phyloP scores from a whole-genome alignment of 1,139 yeast genomes.

The Blastobotrys illinoisensis region DNA sequence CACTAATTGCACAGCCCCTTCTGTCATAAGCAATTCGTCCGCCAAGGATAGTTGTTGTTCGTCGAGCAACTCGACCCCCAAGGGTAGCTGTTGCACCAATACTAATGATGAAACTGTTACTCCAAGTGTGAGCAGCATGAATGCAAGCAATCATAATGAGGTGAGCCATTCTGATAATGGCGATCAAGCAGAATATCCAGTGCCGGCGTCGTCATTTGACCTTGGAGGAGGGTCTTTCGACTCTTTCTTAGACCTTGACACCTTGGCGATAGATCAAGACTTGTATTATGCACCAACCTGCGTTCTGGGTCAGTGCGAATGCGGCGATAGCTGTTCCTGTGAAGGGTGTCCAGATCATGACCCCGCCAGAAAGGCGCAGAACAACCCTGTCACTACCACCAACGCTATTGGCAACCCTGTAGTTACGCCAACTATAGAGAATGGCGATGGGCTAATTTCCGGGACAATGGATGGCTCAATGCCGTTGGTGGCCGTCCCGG shows the following conservation, averaged over 20 bases:
- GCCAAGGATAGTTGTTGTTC: conserved; percentile 5
- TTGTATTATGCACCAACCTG: conserved; percentile 34
- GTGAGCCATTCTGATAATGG: not conserved
- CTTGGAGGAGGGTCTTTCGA: not conserved
- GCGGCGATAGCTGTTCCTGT: conserved; percentile 35
- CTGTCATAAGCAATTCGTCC: not conserved
- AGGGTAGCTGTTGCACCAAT: not conserved
- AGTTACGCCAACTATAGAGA: not conserved
- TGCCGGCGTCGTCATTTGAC: not conserved
- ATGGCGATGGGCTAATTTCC: not conserved
- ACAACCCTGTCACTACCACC: not conserved
- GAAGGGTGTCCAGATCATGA: conserved; percentile 35
- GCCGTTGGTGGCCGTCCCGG: not conserved
- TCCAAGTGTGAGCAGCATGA: not conserved
- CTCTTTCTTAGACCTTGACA: not conserved
- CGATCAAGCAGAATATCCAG: not conserved
- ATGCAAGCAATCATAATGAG: not conserved
- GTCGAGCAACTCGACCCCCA: not conserved
- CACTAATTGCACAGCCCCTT: conserved; percentile 6
- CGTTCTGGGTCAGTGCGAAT: conserved; percentile 36
- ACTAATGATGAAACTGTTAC: conserved; percentile 1
- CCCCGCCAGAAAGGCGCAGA: conserved; percentile 9
- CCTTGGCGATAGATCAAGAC: conserved; percentile 15
- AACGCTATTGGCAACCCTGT: not conserved
- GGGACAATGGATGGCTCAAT: not conserved